Evolutionary conservation across 164 flowering plant genomes (phyloP).

Genomic region (Cinnamomum micranthum): DNA sequence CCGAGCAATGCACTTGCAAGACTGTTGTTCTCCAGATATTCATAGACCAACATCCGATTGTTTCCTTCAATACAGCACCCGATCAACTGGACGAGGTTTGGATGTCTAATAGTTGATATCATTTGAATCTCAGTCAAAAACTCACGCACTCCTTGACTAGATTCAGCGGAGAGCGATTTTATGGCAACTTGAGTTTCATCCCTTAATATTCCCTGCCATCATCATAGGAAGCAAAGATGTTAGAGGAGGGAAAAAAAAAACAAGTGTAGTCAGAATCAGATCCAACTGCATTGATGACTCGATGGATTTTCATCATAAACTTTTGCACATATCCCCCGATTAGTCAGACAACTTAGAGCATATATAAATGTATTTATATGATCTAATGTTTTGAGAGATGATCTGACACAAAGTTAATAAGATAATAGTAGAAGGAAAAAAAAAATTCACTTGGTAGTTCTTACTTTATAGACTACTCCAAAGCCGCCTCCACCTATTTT

Average conservation of each 20-base stretch:
- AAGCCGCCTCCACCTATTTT: conserved; percentile 81
- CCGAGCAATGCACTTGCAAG: conserved; percentile 60
- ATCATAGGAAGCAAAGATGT: conserved; percentile 1
- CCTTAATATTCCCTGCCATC: conserved; percentile 63
- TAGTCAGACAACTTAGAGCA: neutral
- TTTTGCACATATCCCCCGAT: neutral
- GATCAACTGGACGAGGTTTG: conserved; percentile 69
- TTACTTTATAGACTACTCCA: conserved; percentile 80
- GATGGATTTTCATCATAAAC: neutral
- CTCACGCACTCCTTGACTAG: conserved; percentile 68
- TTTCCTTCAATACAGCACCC: conserved; percentile 74
- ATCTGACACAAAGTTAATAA: neutral
- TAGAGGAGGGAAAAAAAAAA: neutral
- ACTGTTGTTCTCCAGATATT: conserved; percentile 81
- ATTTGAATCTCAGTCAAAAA: conserved; percentile 76
- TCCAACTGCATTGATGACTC: neutral
- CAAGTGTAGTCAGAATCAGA: conserved; percentile 1
- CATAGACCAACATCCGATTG: conserved; percentile 69
- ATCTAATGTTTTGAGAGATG: neutral
- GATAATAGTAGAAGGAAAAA: neutral
- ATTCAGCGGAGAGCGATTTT: conserved; percentile 72
- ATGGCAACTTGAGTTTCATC: conserved; percentile 67
- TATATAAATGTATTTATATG: neutral
- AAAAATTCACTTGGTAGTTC: conserved; percentile 4
- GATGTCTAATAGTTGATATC: conserved; percentile 67